Conservation (phyloP, 306 rosid genomes). For the Acmispon strigosus region DNA sequence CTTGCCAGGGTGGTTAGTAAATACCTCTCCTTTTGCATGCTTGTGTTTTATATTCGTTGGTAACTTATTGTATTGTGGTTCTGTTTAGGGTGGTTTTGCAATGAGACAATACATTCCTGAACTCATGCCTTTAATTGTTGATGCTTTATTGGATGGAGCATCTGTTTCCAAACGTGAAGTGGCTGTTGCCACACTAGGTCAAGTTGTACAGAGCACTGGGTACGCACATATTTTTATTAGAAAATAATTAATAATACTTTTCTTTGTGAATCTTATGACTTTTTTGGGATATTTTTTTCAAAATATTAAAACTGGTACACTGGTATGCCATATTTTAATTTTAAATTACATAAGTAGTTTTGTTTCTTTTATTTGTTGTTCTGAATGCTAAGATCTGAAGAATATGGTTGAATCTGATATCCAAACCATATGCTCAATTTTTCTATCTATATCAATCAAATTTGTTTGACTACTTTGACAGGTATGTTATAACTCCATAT, state of each 20-base stretch:
- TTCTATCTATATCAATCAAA: neutral
- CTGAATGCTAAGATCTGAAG: neutral
- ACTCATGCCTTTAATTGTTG: constrained; percentile 98
- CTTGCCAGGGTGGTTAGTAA: constrained; percentile 97
- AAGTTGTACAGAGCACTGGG: constrained; percentile 99
- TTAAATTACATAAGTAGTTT: neutral
- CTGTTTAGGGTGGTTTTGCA: constrained; percentile 83
- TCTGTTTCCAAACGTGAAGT: constrained; percentile 91
- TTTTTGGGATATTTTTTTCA: neutral
- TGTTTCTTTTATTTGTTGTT: neutral
- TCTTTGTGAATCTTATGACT: constrained; percentile 2
- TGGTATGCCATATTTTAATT: neutral
- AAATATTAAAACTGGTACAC: constrained; percentile 1
- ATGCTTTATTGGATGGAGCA: constrained; percentile 94
- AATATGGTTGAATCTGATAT: constrained; percentile 18
- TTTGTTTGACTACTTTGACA: constrained; percentile 24
- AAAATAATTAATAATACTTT: neutral
- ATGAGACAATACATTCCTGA: constrained; percentile 97
- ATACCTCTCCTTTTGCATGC: constrained; percentile 19
- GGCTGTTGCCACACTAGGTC: constrained; percentile 96
- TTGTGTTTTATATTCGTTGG: neutral
- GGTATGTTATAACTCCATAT: constrained; percentile 96
- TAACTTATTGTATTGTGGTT: constrained; percentile 18
- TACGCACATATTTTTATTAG: constrained; percentile 28
- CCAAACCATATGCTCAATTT: constrained; percentile 6